phyloP scores from a whole-genome alignment of 2,329 filamentous ascomycete genomes.

The Diaporthe sp. region DNA sequence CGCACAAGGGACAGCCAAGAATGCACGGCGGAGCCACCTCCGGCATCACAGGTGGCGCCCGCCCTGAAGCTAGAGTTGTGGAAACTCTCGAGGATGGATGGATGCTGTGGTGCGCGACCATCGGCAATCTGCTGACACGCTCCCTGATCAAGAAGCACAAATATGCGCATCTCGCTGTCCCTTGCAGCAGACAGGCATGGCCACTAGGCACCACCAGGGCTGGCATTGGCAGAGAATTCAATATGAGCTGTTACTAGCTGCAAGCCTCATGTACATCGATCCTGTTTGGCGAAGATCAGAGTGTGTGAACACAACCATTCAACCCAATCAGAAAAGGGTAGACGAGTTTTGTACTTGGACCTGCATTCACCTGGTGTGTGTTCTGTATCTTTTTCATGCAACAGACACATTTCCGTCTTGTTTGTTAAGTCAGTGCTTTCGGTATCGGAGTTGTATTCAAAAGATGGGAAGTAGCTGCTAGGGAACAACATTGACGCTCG shows the following conservation, averaged over 20 bases:
- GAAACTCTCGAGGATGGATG: conserved; percentile 13
- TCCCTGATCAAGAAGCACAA: conserved; percentile 7
- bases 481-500: neutral
- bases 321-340: neutral
- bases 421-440: neutral
- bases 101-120: conserved; percentile 18
- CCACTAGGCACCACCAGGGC: neutral
- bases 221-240: conserved; percentile 2
- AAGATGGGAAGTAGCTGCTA: neutral
- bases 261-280: conserved; percentile 12
- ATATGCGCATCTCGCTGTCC: neutral
- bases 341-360: neutral
- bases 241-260: conserved; percentile 15
- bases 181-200: conserved; percentile 1
- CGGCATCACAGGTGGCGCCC: conserved; percentile 4
- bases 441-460: neutral
- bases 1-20: neutral
- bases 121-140: conserved; percentile 15
- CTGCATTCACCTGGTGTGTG: neutral
- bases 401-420: neutral
- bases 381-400: neutral
- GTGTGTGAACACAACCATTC: neutral
- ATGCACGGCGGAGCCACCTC: neutral
- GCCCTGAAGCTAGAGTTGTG: conserved; percentile 22
- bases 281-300: neutral